Percentiles rank a stretch among this genome's conserved stretches.
These are phyloP conservation scores for Suillus cothurnatus DNA, from an alignment of 768 basidiomycete genomes.

Conservation along the genomic window DNA sequence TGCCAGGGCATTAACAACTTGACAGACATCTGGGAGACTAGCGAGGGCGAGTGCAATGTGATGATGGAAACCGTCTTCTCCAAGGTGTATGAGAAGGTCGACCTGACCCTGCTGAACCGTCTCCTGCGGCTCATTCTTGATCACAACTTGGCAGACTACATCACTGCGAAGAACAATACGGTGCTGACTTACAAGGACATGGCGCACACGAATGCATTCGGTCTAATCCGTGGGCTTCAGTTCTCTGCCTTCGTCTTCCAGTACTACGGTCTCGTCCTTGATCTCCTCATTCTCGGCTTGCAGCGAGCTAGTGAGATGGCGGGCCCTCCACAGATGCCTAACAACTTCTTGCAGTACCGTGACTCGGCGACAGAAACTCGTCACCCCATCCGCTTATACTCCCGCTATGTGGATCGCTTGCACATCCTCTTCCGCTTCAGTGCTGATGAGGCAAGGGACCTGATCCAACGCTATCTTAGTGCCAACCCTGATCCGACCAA, in stretches of 20 bases:
- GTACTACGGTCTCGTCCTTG: conserved; percentile 94
- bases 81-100: conserved; percentile 99
- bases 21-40: conserved; percentile 98
- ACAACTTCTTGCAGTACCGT: conserved; percentile 97
- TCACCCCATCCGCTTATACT: conserved; percentile 97
- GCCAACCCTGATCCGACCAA: conserved; percentile 99
- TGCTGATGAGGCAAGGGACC: conserved; percentile 94
- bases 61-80: conserved; percentile 99
- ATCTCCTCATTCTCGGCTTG: conserved; percentile 94
- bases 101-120: conserved; percentile 93
- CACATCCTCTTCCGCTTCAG: conserved; percentile 98
- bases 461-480: conserved; percentile 96
- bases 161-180: conserved; percentile 98
- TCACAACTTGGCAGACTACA: conserved; percentile 98
- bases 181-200: conserved; percentile 96
- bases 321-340: conserved; percentile 95
- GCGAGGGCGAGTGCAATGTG: conserved; percentile 96
- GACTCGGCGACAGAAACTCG: conserved; percentile 94
- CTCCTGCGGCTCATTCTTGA: conserved; percentile 95
- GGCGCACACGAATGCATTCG: conserved; percentile 97
- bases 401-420: conserved; percentile 92
- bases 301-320: conserved; percentile 99
- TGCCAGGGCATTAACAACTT: conserved; percentile 99
- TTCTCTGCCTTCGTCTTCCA: conserved; percentile 99
- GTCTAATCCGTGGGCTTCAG: conserved; percentile 95